Evolutionary conservation across 2,329 filamentous ascomycete genomes (phyloP).

Genomic region (Xylariales sp.): DNA sequence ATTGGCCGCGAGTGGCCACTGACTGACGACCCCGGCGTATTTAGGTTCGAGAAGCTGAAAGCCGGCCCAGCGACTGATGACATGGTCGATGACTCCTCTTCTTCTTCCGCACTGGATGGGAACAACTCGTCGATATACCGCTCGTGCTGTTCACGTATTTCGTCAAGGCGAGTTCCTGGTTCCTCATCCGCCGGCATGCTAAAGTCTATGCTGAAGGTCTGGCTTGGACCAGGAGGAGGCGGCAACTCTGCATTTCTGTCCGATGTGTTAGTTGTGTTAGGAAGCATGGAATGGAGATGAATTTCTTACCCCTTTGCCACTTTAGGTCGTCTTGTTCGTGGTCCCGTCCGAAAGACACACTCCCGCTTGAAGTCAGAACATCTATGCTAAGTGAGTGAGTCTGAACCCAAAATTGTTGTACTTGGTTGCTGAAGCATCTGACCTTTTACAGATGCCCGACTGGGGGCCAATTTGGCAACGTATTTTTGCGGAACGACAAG

Average conservation of each 20-base stretch:
- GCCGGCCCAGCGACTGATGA: conserved; percentile 8
- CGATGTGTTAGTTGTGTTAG: not conserved
- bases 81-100: conserved; percentile 13
- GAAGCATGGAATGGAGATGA: not conserved
- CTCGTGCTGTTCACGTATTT: conserved; percentile 39
- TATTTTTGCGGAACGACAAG: conserved; percentile 49
- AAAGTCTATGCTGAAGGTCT: conserved; percentile 51
- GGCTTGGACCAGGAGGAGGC: conserved; percentile 36
- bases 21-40: conserved; percentile 20
- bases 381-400: conserved; percentile 27
- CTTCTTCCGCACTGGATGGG: conserved; percentile 22
- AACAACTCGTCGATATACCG: conserved; percentile 36
- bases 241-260: conserved; percentile 17
- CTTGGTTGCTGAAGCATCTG: no score
- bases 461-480: conserved; percentile 46
- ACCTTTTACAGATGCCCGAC: conserved; percentile 48
- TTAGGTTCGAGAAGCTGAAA: conserved; percentile 24
- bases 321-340: conserved; percentile 44
- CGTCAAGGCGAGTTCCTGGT: conserved; percentile 34
- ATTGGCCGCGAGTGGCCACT: conserved; percentile 26
- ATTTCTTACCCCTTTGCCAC: conserved; percentile 37
- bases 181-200: conserved; percentile 37
- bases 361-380: conserved; percentile 49
- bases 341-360: conserved; percentile 46
- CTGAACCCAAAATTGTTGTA: no score